Conservation (phyloP, 768 basidiomycete species). For the Candolleomyces efflorescens region DNA sequence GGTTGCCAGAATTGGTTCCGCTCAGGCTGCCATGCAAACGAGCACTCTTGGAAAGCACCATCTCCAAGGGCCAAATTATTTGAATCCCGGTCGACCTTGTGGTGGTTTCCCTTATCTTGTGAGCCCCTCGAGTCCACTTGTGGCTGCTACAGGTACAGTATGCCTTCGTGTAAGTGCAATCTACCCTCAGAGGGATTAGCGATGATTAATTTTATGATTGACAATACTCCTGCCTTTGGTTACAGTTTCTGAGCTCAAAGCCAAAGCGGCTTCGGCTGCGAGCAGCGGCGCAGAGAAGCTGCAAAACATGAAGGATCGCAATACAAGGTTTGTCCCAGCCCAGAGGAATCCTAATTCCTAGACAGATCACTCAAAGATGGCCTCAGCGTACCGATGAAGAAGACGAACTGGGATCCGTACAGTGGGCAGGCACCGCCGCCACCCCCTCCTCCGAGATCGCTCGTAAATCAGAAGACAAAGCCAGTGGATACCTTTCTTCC, state of each 20-base stretch:
- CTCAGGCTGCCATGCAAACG: too few relatives aligned
- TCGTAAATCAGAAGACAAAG: conserved; percentile 26
- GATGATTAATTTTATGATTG: background rate
- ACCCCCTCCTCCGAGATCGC: conserved; percentile 37
- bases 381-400: conserved; percentile 51
- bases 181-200: background rate
- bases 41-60: too few relatives aligned
- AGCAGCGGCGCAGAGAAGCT: conserved; percentile 49
- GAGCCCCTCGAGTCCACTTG: background rate
- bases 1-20: background rate
- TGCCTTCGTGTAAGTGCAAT: conserved; percentile 31
- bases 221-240: conserved; percentile 1
- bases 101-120: background rate
- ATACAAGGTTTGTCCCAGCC: conserved; percentile 36
- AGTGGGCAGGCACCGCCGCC: conserved; percentile 49
- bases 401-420: conserved; percentile 62
- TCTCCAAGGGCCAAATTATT: too few relatives aligned
- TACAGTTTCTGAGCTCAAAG: conserved; percentile 62
- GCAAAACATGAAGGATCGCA: conserved; percentile 52
- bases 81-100: too few relatives aligned
- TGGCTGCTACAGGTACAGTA: conserved; percentile 4
- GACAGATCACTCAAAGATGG: background rate
- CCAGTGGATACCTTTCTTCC: conserved; percentile 28
- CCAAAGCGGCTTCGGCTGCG: conserved; percentile 59
- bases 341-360: background rate